Evolutionary conservation across 192 early-diverging fungal genomes (phyloP).

Genomic region (Backusella morwellensis): DNA sequence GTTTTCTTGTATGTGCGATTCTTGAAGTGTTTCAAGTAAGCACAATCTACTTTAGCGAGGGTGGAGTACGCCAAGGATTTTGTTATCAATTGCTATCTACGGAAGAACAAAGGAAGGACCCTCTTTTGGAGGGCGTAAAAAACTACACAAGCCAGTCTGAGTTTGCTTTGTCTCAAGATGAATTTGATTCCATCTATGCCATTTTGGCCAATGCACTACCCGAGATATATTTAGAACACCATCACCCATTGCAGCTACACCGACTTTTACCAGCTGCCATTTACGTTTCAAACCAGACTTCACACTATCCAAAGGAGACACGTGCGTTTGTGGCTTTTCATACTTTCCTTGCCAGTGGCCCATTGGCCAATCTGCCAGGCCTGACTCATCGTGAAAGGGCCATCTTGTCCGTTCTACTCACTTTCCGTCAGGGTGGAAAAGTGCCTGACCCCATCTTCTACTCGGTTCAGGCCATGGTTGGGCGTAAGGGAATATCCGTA

Average conservation of each 20-base stretch:
- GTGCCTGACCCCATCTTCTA: conserved; percentile 42
- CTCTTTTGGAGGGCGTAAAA: conserved; percentile 40
- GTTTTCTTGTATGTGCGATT: conserved; percentile 44
- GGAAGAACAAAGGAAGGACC: conserved; percentile 44
- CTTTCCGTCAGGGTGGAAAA: conserved; percentile 47
- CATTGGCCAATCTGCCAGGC: conserved; percentile 49
- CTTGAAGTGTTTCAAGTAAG: conserved; percentile 39
- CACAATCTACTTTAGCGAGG: conserved; percentile 50
- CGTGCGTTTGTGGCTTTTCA: conserved; percentile 47
- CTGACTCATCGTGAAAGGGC: conserved; percentile 50
- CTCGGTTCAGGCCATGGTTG: conserved; percentile 38
- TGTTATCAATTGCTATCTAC: conserved; percentile 43
- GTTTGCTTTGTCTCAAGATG: conserved; percentile 25
- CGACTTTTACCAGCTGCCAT: conserved; percentile 47
- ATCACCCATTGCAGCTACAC: conserved; percentile 24
- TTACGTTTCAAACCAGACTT: conserved; percentile 45
- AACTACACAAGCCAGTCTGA: conserved; percentile 33
- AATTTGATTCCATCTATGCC: conserved; percentile 26
- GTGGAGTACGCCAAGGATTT: conserved; percentile 56
- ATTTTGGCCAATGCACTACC: conserved; percentile 29
- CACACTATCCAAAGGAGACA: conserved; percentile 51
- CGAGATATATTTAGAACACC: conserved; percentile 25
- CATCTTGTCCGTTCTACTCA: conserved; percentile 44
- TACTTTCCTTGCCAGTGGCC: conserved; percentile 46
- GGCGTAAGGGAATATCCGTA: conserved; percentile 31